Evolutionary conservation across 1,139 yeast species (phyloP), one percentile per base, ranked within the genome.

Genomic region (Eremothecium cymbalariae): DNA sequence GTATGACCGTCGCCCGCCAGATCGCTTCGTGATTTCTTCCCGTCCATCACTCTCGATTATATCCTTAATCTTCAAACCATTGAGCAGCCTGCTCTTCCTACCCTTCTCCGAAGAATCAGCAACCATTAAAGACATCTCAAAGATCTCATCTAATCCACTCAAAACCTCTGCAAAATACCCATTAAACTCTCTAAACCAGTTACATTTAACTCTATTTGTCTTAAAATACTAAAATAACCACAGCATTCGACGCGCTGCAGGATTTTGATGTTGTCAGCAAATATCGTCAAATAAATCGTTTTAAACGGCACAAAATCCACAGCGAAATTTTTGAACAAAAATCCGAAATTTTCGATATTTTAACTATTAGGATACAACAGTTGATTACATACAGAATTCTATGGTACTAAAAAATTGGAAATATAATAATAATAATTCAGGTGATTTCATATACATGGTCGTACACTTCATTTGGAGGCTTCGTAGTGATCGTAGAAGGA

Each of bases 381-480:
- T n/a, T n/a, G 30, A 16, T 27, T 27, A 25, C 28, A 25, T 27
- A 27, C 30, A 27, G n/a, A 27, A 27, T 27, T 27, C 30, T 27
- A 27, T 27, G 14, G 30, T 27, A 27, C 30, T 27, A 27, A 27
- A n/a, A n/a, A n/a, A n/a, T n/a, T n/a, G n/a, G n/a, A n/a, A n/a
- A n/a, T n/a, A n/a, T 27, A 14, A 27, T 17, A 21, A 27, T 21
- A 27, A 27, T 27, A n/a, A 27, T 9, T 25, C n/a, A 25, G n/a
- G 28, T 27, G n/a, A 17, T 27, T 17, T 27, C 30, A 27, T 27
- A 27, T 27, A 27, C 30, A 27, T 23, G 30, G 19, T 27, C 30
- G 17, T 27, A 27, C 14, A 18, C 30, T 16, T 27, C 30, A 27
- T 27, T 19, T 27, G 30, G n/a, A n/a, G n/a, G 14, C 30, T n/a